Evolutionary conservation across 805 yeast genomes (phyloP), one percentile per base, ranked within the genome.

Genomic region (Starmerella floris): DNA sequence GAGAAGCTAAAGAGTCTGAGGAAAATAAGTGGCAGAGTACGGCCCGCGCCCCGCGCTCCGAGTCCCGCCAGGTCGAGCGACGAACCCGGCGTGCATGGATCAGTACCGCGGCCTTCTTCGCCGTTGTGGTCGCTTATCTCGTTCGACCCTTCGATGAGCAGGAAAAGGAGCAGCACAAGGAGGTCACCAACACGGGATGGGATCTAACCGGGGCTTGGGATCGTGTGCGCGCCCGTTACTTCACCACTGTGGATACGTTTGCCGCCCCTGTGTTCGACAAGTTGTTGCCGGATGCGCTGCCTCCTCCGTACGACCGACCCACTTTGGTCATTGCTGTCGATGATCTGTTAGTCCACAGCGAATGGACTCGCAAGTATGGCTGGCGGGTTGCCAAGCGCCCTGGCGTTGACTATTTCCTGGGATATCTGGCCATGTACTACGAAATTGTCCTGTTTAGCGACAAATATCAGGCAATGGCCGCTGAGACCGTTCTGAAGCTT

Each of bases 371-470:
- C 52, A 76, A 83, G 62, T 71, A 76, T 59, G 98, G 98, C 42
- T 91, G 99, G 99, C 79, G 91, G 66, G 88, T 96, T 15, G 97
- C 95, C 25, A 91, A 91, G 70, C 83, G 99, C 68, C 97, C 98
- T 27, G 99, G 98, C 49, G 77, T 84, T 48, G 98, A 93, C 63
- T 91, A 91, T 68, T 91, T 91, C 66, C 67, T 91, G 59, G 95
- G 94, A 23, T 91, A 91, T 64, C 68, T 91, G 54, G 82, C 95
- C 6, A 94, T 83, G 65, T 88, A 85, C 68, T 91, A 88, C 64
- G 99, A 91, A 67, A 79, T 91, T 59, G 97, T 91, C 41, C 66
- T 93, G 37, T 91, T 91, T 61, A 76, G 88, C 27, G 77, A 85
- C 47, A 83, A 83, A 60, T 79, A 81, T 55, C 79, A 77, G 76